These are phyloP conservation scores for Eucalyptus camaldulensis DNA, from an alignment of 345 rosid genomes.

Conservation along the genomic window DNA sequence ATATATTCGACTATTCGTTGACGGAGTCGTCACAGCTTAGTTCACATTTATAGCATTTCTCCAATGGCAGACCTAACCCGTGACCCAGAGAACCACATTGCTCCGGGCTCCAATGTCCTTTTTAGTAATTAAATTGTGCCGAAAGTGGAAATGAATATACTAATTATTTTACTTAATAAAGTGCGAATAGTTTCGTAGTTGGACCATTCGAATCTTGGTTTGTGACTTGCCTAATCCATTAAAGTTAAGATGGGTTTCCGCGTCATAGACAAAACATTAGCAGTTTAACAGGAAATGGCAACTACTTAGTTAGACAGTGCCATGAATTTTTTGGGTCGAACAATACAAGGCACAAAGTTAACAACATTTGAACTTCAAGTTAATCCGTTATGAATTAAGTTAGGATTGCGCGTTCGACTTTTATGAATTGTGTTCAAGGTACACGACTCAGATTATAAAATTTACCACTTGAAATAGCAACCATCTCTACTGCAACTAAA, in stretches of 20 bases:
- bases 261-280: neutral
- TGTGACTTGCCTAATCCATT: neutral
- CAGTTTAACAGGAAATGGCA: neutral
- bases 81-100: neutral
- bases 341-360: neutral
- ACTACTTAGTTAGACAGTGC: neutral
- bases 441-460: neutral
- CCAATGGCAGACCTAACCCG: neutral
- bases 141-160: neutral
- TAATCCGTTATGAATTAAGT: neutral
- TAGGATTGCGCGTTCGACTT: neutral
- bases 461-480: neutral
- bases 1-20: neutral
- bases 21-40: neutral
- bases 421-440: neutral
- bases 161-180: neutral
- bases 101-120: neutral
- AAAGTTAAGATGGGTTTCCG: neutral
- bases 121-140: neutral
- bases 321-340: neutral
- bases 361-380: neutral
- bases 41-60: neutral
- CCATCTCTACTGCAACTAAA: neutral
- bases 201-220: neutral
- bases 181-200: neutral